Conservation (phyloP, 441 rosid genomes). For the Corymbia citriodora region DNA sequence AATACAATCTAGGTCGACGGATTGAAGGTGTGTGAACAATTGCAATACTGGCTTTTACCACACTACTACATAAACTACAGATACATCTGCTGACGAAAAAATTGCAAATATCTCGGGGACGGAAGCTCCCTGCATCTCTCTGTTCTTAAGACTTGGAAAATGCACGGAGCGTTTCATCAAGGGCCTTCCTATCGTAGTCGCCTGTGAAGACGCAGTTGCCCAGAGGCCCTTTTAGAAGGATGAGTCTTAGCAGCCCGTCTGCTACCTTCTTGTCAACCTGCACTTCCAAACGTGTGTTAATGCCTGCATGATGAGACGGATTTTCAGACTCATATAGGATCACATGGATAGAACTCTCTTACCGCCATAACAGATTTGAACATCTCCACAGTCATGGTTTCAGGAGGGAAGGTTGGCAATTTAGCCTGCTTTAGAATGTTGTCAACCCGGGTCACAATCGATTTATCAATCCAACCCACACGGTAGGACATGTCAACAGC, state of each 20-base stretch:
- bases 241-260: constrained; percentile 86
- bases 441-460: constrained; percentile 63
- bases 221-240: constrained; percentile 86
- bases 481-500: constrained; percentile 77
- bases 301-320: neutral
- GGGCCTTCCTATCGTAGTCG: constrained; percentile 77
- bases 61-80: neutral
- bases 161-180: constrained; percentile 75
- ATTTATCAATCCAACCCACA: constrained; percentile 94
- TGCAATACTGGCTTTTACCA: neutral
- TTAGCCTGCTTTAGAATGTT: constrained; percentile 62
- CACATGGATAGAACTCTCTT: constrained; percentile 15
- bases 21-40: neutral
- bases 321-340: neutral
- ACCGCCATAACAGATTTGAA: constrained; percentile 98
- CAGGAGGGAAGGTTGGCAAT: constrained; percentile 74
- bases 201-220: constrained; percentile 93
- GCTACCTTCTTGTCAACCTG: constrained; percentile 99
- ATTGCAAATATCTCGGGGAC: neutral
- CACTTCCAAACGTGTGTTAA: neutral
- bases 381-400: constrained; percentile 82
- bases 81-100: neutral
- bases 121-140: neutral
- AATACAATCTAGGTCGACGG: neutral
- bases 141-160: constrained; percentile 57